Percentiles rank a stretch among this genome's conserved stretches.
Conservation (phyloP, 371 early-diverging fungal species). For the Sanchytrium tribonematis region DNA sequence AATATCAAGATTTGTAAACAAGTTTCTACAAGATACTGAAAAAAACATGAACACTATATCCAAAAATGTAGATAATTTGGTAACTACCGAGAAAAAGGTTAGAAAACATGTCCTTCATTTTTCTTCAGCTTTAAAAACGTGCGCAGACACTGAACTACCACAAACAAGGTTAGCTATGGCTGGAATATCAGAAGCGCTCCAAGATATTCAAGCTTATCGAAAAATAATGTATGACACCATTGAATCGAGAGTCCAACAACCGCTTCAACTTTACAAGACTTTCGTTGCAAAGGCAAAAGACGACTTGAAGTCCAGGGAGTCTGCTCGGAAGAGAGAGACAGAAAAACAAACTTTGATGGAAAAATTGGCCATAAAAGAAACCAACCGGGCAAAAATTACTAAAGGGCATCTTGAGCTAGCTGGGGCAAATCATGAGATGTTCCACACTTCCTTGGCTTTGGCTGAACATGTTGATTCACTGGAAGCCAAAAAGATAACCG, state of each 20-base stretch:
- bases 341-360: neutral
- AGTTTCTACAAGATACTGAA: conserved; percentile 1
- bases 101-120: neutral
- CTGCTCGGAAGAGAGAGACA: neutral
- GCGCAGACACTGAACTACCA: neutral
- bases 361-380: neutral
- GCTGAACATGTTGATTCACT: neutral
- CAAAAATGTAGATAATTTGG: neutral
- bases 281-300: neutral
- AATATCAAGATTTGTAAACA: neutral
- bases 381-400: neutral
- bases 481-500: neutral
- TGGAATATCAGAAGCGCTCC: neutral
- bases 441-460: neutral
- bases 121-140: neutral
- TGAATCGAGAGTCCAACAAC: neutral
- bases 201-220: neutral
- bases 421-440: neutral
- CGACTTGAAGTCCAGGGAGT: neutral
- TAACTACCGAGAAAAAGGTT: neutral
- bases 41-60: neutral
- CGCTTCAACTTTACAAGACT: neutral
- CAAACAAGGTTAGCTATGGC: neutral
- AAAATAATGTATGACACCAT: neutral
- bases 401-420: neutral